Base-by-base conservation (phyloP, 495 filamentous ascomycete genomes). In the Rusavskia elegans region DNA sequence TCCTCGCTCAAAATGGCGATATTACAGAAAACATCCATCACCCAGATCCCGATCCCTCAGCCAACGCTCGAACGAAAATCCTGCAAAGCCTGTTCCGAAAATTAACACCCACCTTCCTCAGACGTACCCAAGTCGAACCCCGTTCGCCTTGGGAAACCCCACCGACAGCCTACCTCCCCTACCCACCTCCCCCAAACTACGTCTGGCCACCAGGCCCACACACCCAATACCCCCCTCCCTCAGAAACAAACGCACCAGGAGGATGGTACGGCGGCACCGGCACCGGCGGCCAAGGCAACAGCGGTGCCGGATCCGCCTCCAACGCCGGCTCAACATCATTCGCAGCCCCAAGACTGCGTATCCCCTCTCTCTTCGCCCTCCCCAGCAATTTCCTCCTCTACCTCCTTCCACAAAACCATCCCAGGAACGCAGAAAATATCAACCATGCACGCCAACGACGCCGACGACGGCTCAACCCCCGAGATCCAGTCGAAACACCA, bases 131-230 rank as follows among this genome's bases (percentile, higher is more conserved):
- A 39, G 11, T 51, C 55, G 45, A 55, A 40, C 62, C 63, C 63
- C 17, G 37, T 19, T 30, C 38, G 0, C 46, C 53, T 11, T n/a
- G 29, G 8, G 37, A 48, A 2, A 61, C 59, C 5, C 59, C 59
- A 16, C 56, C 57, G 20, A 61, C 59, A 2, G 50, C 56, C 45
- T 59, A 56, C 48, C 20, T 61, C 2, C 59, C 59, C 16, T 60
- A 60, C 29, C 49, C 58, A 10, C 58, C 58, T 8, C 58, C 58
- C 2, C 49, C 49, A 1, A 53, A 51, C 16, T 60, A 57, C 20
- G 27, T 17, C 4, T 50, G 48, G 0, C 58, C 58, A 2, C 53
- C 58, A 3, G 58, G 58, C 23, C 55, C 52, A 8, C 49, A 51
- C 16, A 50, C 55, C 2, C 52, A 55, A 2, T 53, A 48, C 48